Base-by-base conservation (phyloP, 1,284 basidiomycete species). In the Psilocybe mexicana region DNA sequence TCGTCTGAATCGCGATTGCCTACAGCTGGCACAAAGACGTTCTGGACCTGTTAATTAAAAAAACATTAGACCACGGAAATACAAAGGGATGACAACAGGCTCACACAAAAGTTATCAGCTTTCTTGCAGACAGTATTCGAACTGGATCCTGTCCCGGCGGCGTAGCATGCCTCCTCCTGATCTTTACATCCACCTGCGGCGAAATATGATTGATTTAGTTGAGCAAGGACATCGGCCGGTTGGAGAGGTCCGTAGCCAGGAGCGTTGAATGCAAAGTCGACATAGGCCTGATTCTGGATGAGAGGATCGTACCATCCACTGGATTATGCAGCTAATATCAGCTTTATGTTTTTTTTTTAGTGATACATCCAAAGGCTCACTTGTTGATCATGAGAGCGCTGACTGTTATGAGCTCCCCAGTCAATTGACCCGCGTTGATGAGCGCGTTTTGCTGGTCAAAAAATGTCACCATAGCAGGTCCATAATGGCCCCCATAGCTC, bases 401-500 rank as follows among this genome's bases (percentile, higher is more conserved):
- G 52, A 82, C 77, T 2, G 70, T 61, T 45, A 83, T 66, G 33
- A 70, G 64, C 49, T 77, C 79, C 2, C 78, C 81, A 8, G 71
- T 67, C 26, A 89, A 72, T n/a, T 69, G 55, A 14, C 81, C 77
- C 28, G 68, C 64, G n/a, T 72, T 63, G 56, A 88, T 86, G 43
- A 79, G 72, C 0, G 73, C 72, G 55, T 90, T 91, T 67, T 90
- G 86, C 59, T 86, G 71, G 43, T 87, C 76, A 64, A 91, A 87
- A 68, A 80, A 87, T 1, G 82, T 80, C 30, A 87, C 83, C 65
- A 85, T 88, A 55, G 76, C 77, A 23, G 84, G 85, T 1, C 81
- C 86, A 63, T 87, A 89, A 65, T 88, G 86, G 0, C 87, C 87
- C 2, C 86, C 86, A 58, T 87, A 88, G 57, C 84, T 86, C 66